Percentiles rank a stretch among this genome's conserved stretches.
Evolutionary conservation across 2,329 filamentous ascomycete species (phyloP).

Genomic region (Akanthomyces uredinophilus): DNA sequence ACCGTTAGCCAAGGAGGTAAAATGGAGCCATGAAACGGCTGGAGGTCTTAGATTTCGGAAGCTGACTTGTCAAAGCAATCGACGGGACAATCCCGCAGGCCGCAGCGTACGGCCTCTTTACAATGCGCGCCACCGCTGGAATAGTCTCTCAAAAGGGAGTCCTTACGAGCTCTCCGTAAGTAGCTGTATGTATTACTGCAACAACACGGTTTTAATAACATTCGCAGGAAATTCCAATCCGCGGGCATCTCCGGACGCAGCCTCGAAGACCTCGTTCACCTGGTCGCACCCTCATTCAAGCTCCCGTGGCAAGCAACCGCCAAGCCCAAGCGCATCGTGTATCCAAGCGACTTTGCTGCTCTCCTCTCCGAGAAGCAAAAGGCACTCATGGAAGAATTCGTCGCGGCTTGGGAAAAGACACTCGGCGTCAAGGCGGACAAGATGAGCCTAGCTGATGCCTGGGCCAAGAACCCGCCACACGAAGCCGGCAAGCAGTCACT

Average conservation of each 20-base stretch:
- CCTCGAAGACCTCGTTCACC: conserved; percentile 22
- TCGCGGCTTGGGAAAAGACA: conserved; percentile 22
- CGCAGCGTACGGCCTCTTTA: conserved; percentile 26
- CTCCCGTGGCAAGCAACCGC: not conserved
- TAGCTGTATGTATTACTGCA: not conserved
- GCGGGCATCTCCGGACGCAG: conserved; percentile 23
- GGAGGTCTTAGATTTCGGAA: not conserved
- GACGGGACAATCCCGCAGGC: conserved; percentile 20
- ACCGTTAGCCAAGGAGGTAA: conserved; percentile 34
- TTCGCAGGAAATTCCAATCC: conserved; percentile 19
- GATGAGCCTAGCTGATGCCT: conserved; percentile 18
- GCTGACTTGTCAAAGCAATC: conserved; percentile 22
- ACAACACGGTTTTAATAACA: not conserved
- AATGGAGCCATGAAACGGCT: conserved; percentile 4
- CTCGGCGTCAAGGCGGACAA: conserved; percentile 18
- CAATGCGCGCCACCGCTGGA: conserved; percentile 22
- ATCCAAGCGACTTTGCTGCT: conserved; percentile 22
- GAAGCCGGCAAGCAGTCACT: conserved; percentile 21
- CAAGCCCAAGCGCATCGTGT: conserved; percentile 20
- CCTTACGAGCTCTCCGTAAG: conserved; percentile 21
- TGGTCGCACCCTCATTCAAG: conserved; percentile 18
- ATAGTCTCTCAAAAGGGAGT: conserved; percentile 17
- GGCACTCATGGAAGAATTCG: conserved; percentile 20
- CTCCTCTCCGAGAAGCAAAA: conserved; percentile 12
- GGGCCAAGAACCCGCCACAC: conserved; percentile 21